phyloP scores from a whole-genome alignment of 2,329 filamentous ascomycete genomes.

The Penicillium polonicum region DNA sequence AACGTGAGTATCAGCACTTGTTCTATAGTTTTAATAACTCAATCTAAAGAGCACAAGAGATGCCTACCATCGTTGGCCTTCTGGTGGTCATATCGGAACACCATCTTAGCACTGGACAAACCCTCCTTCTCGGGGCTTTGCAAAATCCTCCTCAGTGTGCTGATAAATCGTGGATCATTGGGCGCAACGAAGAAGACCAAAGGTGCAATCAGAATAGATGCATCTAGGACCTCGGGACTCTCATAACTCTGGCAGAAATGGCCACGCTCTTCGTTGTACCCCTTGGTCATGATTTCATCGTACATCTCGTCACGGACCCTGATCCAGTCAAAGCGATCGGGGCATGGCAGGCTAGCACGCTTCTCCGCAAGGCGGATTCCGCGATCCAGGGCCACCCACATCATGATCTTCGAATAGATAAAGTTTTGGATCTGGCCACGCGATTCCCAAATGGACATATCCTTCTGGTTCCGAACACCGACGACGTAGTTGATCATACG shows the following conservation, averaged over 20 bases:
- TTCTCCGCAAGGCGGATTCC: conserved; percentile 73
- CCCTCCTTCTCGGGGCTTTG: conserved; percentile 72
- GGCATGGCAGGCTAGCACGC: conserved; percentile 68
- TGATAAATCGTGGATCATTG: conserved; percentile 72
- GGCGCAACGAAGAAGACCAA: conserved; percentile 78
- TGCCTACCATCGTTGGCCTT: conserved; percentile 65
- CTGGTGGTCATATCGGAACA: conserved; percentile 71
- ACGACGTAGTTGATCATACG: conserved; percentile 70
- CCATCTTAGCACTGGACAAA: conserved; percentile 70
- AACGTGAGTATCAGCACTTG: conserved; percentile 17
- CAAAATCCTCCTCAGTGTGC: conserved; percentile 70
- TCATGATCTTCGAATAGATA: conserved; percentile 77
- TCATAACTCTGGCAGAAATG: conserved; percentile 77
- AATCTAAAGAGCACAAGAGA: not conserved
- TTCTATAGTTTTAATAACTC: not conserved
- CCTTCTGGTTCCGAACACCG: conserved; percentile 63
- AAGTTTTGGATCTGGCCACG: conserved; percentile 74
- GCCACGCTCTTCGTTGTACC: conserved; percentile 68
- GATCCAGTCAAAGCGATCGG: conserved; percentile 66
- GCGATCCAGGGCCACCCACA: conserved; percentile 78
- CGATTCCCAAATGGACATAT: conserved; percentile 85
- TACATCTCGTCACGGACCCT: conserved; percentile 66
- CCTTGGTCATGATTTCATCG: conserved; percentile 75
- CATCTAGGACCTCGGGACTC: conserved; percentile 67
- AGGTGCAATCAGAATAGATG: conserved; percentile 72